phyloP scores from a whole-genome alignment of 495 filamentous ascomycete genomes.

The Penicillium cataractarum region DNA sequence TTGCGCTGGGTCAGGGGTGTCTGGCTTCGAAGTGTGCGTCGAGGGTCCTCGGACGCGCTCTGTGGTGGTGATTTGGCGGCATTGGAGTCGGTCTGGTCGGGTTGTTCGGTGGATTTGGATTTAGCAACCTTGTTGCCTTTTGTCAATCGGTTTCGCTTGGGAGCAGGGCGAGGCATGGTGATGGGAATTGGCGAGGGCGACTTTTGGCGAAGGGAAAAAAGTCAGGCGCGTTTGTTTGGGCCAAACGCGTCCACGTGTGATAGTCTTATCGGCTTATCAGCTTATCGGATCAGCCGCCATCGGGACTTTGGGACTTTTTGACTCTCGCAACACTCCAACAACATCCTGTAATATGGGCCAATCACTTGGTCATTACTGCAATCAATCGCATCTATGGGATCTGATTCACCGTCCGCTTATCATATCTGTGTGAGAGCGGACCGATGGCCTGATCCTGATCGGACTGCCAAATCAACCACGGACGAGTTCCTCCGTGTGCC shows the following conservation, averaged over 20 bases:
- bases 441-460: slow-evolving; percentile 10
- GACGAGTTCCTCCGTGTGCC: slow-evolving; percentile 7
- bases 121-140: slow-evolving; percentile 21
- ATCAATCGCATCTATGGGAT: not conserved
- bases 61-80: slow-evolving; percentile 18
- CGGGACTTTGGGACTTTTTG: not conserved
- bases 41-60: slow-evolving; percentile 26
- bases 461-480: slow-evolving; percentile 17
- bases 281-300: not conserved
- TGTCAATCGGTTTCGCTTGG: slow-evolving; percentile 41
- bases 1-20: slow-evolving; percentile 40
- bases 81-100: slow-evolving; percentile 12
- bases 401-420: not conserved
- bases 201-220: not conserved
- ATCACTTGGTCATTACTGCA: not conserved
- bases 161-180: slow-evolving; percentile 48
- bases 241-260: slow-evolving; percentile 27
- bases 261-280: slow-evolving; percentile 6
- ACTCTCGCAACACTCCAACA: not conserved
- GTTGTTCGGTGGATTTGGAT: slow-evolving; percentile 10
- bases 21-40: slow-evolving; percentile 33
- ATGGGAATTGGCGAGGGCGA: not conserved
- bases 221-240: slow-evolving; percentile 23
- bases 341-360: too few species aligned
- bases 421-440: not conserved